These are phyloP conservation scores for Stephania yunnanensis DNA, from an alignment of 164 flowering plant genomes.

Conservation along the genomic window DNA sequence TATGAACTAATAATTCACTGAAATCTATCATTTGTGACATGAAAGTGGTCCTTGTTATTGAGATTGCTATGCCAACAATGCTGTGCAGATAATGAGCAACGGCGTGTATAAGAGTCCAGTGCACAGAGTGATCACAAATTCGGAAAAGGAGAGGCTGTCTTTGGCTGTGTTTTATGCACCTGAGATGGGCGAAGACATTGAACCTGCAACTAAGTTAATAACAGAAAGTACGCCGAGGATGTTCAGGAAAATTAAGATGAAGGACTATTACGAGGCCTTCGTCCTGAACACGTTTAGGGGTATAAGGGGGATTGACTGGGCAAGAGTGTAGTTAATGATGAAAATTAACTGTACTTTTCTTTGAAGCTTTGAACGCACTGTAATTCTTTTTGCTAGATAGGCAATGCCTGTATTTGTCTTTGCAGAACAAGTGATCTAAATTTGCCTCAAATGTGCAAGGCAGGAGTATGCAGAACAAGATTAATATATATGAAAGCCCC, in stretches of 20 bases:
- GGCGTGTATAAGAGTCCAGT: slow-evolving; percentile 55
- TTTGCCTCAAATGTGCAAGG: too few species aligned
- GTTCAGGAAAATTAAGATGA: slow-evolving; percentile 27
- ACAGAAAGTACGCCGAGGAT: slow-evolving; percentile 18
- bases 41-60: neutral
- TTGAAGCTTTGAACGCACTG: too few species aligned
- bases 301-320: slow-evolving; percentile 13
- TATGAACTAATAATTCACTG: neutral
- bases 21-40: neutral
- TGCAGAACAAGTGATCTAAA: too few species aligned
- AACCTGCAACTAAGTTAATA: slow-evolving; percentile 33
- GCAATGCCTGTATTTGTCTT: too few species aligned
- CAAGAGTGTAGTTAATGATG: slow-evolving; percentile 3
- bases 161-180: slow-evolving; percentile 35
- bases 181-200: slow-evolving; percentile 31
- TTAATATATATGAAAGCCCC: too few species aligned
- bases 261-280: slow-evolving; percentile 13
- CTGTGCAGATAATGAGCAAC: slow-evolving; percentile 53
- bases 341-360: too few species aligned
- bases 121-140: slow-evolving; percentile 46
- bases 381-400: too few species aligned
- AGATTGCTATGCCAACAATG: neutral
- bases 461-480: too few species aligned
- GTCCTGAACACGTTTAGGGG: neutral
- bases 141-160: slow-evolving; percentile 31